Evolutionary conservation across 1,284 basidiomycete species (phyloP), one percentile per base, ranked within the genome.

Genomic region (Lentinus polychrous): DNA sequence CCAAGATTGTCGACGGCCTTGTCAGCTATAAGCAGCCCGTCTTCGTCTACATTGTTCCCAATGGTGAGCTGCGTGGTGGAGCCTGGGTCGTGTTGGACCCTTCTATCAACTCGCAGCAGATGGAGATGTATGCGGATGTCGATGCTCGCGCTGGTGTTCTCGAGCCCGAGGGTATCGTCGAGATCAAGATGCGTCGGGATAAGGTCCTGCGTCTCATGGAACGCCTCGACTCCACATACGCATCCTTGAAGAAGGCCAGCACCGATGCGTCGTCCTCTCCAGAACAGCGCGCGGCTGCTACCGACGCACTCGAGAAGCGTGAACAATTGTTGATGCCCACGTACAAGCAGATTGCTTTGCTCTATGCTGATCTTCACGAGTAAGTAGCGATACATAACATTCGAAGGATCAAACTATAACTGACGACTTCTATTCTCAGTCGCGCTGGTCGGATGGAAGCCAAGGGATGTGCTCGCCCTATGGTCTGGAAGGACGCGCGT

Each of bases 71-170:
- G 43, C 94, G 96, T 65, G 96, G 96, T 66, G 96, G 96, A 64
- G 96, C 96, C 38, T 99, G 95, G 94, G 96, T 99, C 57, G 96
- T 99, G 4, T 81, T 99, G 49, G 96, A 99, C 69, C 94, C 95
- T 23, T 91, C 92, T 18, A 99, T 99, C 73, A 94, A 95, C 68
- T 78, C 89, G 3, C 87, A 93, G 62, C 89, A 96, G 72, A 99
- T 99, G 93, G 90, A 98, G 72, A 97, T 98, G 94, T 96, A 92
- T 66, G 95, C 95, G 38, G 96, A 99, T 65, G 83, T 90, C 48
- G 92, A 96, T 22, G 84, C 95, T 24, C 88, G 96, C 50, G 96
- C 94, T 51, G 96, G 96, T 78, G 93, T 99, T 36, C 79, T 98
- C 44, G 96, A 99, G 66, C 92, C 96, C 2, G 95, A 99, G 70